phyloP scores from a whole-genome alignment of 257 asterid genomes.

The Penstemon barbatus region DNA sequence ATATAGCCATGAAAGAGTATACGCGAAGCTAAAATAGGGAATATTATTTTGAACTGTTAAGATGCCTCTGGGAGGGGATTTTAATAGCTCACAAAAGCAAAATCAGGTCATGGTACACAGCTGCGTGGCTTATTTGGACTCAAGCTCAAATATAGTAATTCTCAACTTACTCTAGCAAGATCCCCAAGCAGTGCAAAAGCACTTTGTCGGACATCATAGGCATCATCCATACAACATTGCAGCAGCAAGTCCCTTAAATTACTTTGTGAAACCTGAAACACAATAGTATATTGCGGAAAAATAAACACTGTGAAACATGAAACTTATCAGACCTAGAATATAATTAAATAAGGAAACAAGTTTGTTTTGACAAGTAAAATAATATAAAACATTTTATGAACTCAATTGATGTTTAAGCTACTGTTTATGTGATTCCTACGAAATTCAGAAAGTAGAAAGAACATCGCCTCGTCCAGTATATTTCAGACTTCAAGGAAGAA shows the following conservation, averaged over 20 bases:
- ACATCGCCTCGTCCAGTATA: not conserved
- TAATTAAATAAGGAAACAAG: not conserved
- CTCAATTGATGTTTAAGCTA: slow-evolving; percentile 7
- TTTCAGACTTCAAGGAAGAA: not conserved
- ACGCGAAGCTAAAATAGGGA: not conserved
- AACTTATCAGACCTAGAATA: not conserved
- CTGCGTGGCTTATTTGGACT: slow-evolving; percentile 3
- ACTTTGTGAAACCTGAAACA: slow-evolving; percentile 73
- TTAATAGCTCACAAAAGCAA: not conserved
- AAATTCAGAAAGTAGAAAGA: slow-evolving; percentile 11
- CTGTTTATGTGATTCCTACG: slow-evolving; percentile 1
- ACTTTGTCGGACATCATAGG: slow-evolving; percentile 91
- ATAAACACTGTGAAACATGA: slow-evolving; percentile 5
- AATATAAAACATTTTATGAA: slow-evolving; percentile 2
- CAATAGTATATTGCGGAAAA: not conserved
- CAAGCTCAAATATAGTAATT: slow-evolving; percentile 14
- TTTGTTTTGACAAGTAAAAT: not conserved
- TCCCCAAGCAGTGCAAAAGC: slow-evolving; percentile 99
- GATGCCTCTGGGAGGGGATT: slow-evolving; percentile 10
- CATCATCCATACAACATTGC: slow-evolving; percentile 95
- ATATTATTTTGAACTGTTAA: slow-evolving; percentile 5
- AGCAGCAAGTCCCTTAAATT: slow-evolving; percentile 87
- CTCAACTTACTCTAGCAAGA: slow-evolving; percentile 80
- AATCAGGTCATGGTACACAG: not conserved
- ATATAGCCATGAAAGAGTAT: slow-evolving; percentile 23